Base-by-base conservation (phyloP, 23 red algal species). In the Chondrus crispus region DNA sequence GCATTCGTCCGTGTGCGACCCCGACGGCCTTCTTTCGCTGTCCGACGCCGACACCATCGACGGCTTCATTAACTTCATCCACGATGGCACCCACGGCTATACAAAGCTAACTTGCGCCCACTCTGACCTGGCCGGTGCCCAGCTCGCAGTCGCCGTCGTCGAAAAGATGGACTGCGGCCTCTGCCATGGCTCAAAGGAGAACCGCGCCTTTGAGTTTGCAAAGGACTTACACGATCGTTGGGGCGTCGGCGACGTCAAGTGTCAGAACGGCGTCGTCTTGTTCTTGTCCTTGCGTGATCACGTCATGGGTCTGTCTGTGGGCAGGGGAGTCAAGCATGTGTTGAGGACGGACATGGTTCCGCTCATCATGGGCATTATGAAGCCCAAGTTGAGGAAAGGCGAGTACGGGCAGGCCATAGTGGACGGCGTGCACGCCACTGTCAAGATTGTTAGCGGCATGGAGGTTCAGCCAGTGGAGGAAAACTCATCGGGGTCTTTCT, bases 211-310 rank as follows among this genome's bases (percentile, higher is more conserved):
- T 53, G 57, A 92, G 30, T 68, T 85, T 49, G 93, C 93, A 35
- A 88, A 84, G 41, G 52, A 69, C 28, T 55, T 95, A 22, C 84
- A 95, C 46, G 93, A 95, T 82, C 53, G 75, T 13, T 95, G 93
- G 93, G 93, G 93, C 11, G 93, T 95, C 40, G 93, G 93, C 5
- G 93, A 95, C 33, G 78, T 85, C 10, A 39, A 47, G 28, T 95
- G 93, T 47, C 76, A 84, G 41, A 90, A 90, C 57, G 93, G 93
- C 37, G 76, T 85, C 1, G 84, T 95, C 39, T 46, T 95, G 24
- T 37, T 95, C 2, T 37, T 95, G 11, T 62, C 76, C 14, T 62
- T 95, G 40, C 72, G 38, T 24, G 93, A 95, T 52, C 93, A 78
- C 43, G 43, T 57, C 42, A 43, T 95, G 19, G 77, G 87, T 33